Percentiles rank a stretch among this genome's conserved stretches.
phyloP scores from a whole-genome alignment of 2,329 filamentous ascomycete species.

The Aspergillus pseudotamarii region DNA sequence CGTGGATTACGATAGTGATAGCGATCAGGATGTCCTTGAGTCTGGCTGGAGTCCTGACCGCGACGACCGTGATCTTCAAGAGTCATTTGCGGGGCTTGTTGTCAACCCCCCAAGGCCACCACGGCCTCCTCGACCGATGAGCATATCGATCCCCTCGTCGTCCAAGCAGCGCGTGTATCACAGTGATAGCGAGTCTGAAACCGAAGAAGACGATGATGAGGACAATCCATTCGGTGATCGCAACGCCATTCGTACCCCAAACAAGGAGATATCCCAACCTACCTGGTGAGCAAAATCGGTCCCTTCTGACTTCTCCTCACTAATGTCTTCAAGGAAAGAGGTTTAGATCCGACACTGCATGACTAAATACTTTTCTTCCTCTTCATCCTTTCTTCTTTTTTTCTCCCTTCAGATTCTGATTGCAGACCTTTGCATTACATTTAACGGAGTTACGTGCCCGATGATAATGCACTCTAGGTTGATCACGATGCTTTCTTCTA shows the following conservation, averaged over 20 bases:
- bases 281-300: conserved; percentile 35
- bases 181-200: conserved; percentile 58
- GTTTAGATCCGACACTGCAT: conserved; percentile 19
- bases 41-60: conserved; percentile 33
- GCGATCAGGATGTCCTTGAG: conserved; percentile 57
- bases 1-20: conserved; percentile 65
- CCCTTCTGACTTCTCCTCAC: not conserved
- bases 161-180: conserved; percentile 42
- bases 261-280: conserved; percentile 33
- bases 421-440: not conserved
- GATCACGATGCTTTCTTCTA: not conserved
- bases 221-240: conserved; percentile 84
- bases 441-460: conserved; percentile 61
- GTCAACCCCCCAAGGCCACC: conserved; percentile 42
- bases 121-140: conserved; percentile 62
- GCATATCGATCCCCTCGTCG: conserved; percentile 44
- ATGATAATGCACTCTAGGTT: not conserved
- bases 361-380: not conserved
- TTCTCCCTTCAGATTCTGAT: not conserved
- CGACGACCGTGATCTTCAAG: conserved; percentile 26
- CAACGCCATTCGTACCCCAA: conserved; percentile 59
- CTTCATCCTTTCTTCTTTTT: not conserved
- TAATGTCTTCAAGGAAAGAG: conserved; percentile 32
- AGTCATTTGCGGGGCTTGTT: conserved; percentile 38
- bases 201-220: conserved; percentile 67